phyloP scores from a whole-genome alignment of 2,329 filamentous ascomycete species.

The Talaromyces amestolkiae region DNA sequence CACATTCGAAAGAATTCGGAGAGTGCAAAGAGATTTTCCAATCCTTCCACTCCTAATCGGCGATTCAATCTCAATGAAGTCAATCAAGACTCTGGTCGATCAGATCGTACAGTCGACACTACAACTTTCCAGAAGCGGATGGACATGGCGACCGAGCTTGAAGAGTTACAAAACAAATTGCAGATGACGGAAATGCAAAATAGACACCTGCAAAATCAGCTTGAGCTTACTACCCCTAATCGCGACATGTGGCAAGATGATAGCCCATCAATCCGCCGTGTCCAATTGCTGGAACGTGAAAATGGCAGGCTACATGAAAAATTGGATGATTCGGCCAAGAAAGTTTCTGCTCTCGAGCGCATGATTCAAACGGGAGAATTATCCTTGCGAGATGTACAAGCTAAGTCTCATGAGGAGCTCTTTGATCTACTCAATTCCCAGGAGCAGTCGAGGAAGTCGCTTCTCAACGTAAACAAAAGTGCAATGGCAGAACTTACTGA shows the following conservation, averaged over 20 bases:
- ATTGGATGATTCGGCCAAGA: slow-evolving; percentile 89
- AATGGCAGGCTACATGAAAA: slow-evolving; percentile 90
- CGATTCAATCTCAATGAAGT: slow-evolving; percentile 65
- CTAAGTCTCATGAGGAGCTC: slow-evolving; percentile 90
- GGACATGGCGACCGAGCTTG: slow-evolving; percentile 86
- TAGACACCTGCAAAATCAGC: slow-evolving; percentile 81
- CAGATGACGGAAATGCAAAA: slow-evolving; percentile 96
- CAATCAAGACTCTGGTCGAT: slow-evolving; percentile 71
- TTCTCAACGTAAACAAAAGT: slow-evolving; percentile 81
- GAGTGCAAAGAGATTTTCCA: slow-evolving; percentile 64
- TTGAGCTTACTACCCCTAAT: slow-evolving; percentile 66
- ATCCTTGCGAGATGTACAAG: slow-evolving; percentile 84
- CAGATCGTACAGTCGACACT: slow-evolving; percentile 81
- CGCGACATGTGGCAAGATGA: slow-evolving; percentile 67
- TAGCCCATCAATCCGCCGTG: slow-evolving; percentile 73
- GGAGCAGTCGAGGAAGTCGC: slow-evolving; percentile 77
- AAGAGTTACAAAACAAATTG: slow-evolving; percentile 89
- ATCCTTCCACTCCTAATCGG: slow-evolving; percentile 73
- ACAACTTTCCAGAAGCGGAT: slow-evolving; percentile 81
- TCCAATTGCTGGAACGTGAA: slow-evolving; percentile 88
- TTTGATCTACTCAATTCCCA: slow-evolving; percentile 90
- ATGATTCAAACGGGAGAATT: slow-evolving; percentile 83
- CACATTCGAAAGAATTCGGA: slow-evolving; percentile 62
- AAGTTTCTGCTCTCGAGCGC: slow-evolving; percentile 84
- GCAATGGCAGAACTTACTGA: slow-evolving; percentile 81